Evolutionary conservation across 2,329 filamentous ascomycete species (phyloP).

Genomic region (Curvularia hawaiiensis): DNA sequence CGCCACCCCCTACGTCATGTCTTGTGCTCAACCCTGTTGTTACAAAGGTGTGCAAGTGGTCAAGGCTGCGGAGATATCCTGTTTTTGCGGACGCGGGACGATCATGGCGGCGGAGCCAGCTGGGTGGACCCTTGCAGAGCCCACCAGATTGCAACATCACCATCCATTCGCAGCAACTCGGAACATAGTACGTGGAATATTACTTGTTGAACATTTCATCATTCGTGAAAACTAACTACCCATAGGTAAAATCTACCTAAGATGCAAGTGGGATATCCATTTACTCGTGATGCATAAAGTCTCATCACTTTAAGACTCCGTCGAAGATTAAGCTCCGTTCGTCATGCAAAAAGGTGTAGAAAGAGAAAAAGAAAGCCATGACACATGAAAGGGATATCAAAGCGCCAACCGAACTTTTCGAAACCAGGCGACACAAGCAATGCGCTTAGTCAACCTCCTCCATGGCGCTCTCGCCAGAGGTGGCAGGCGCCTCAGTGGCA

Average conservation of each 20-base stretch:
- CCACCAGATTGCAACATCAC: not conserved
- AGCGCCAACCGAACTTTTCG: constrained; percentile 47
- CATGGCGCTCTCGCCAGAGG: constrained; percentile 90
- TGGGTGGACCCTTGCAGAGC: constrained; percentile 15
- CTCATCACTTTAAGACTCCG: constrained; percentile 44
- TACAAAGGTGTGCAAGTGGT: constrained; percentile 15
- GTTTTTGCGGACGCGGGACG: constrained; percentile 24
- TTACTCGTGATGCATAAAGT: constrained; percentile 41
- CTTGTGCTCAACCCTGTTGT: constrained; percentile 20
- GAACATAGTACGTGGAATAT: not conserved
- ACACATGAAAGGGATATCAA: constrained; percentile 49
- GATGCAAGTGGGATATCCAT: constrained; percentile 44
- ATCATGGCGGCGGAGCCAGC: constrained; percentile 19
- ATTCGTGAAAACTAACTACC: constrained; percentile 38
- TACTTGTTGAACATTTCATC: constrained; percentile 37
- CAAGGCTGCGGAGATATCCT: constrained; percentile 23
- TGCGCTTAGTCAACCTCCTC: constrained; percentile 93
- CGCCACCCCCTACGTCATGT: constrained; percentile 27
- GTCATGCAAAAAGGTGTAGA: constrained; percentile 43
- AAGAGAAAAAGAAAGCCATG: constrained; percentile 40
- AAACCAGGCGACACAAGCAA: constrained; percentile 33
- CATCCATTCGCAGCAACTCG: not conserved
- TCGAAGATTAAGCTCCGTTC: constrained; percentile 34
- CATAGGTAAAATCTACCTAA: constrained; percentile 40
- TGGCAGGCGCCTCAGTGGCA: constrained; percentile 64